Percentiles rank a stretch among this genome's conserved stretches.
Conservation (phyloP, 2,329 filamentous ascomycete genomes). For the Volutella citrinella region DNA sequence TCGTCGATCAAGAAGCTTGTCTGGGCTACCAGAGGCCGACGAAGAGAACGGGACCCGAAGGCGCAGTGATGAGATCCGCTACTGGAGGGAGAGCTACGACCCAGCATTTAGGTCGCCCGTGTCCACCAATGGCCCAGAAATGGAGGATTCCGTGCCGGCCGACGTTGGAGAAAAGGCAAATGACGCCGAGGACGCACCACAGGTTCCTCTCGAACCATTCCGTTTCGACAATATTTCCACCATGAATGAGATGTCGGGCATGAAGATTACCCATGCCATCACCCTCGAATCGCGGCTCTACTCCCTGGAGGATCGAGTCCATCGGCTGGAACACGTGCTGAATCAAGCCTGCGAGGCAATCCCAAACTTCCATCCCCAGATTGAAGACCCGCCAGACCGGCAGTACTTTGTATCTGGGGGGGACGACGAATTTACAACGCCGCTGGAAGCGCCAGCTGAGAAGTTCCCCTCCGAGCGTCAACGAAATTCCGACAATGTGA, state of each 20-base stretch:
- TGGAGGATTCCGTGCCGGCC: slow-evolving; percentile 27
- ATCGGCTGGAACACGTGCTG: slow-evolving; percentile 52
- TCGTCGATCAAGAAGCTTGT: slow-evolving; percentile 58
- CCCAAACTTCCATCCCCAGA: slow-evolving; percentile 36
- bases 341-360: slow-evolving; percentile 47
- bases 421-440: too few species aligned
- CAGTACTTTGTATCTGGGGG: too few species aligned
- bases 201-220: slow-evolving; percentile 49
- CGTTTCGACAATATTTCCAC: slow-evolving; percentile 48
- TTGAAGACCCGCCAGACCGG: slow-evolving; percentile 22
- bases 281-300: slow-evolving; percentile 52
- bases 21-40: slow-evolving; percentile 46
- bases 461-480: neutral
- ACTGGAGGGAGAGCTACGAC: slow-evolving; percentile 61
- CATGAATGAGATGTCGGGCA: slow-evolving; percentile 46
- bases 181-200: slow-evolving; percentile 29
- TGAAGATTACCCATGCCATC: slow-evolving; percentile 57
- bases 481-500: slow-evolving; percentile 2
- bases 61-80: slow-evolving; percentile 62
- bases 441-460: neutral
- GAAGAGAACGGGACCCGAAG: slow-evolving; percentile 39
- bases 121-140: slow-evolving; percentile 44
- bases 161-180: slow-evolving; percentile 29
- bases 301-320: slow-evolving; percentile 49
- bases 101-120: slow-evolving; percentile 49